A percentile compares a stretch with the other conserved stretches of the same genome.
Conservation (phyloP, 768 basidiomycete genomes). For the Cystobasidium tubakii region DNA sequence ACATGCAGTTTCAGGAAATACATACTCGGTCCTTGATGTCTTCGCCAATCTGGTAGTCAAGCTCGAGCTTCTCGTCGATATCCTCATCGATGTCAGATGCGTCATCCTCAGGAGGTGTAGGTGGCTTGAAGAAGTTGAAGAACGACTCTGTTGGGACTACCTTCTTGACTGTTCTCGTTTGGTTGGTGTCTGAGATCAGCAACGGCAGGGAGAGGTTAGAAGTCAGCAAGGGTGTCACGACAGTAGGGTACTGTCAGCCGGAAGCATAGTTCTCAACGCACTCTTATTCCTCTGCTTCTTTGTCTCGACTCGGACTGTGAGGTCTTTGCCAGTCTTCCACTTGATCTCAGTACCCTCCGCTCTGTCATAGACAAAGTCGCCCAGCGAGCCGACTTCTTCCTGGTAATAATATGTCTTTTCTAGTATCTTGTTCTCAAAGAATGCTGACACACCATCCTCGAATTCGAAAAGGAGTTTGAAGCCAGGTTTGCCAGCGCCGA, state of each 20-base stretch:
- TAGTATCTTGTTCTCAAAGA: slow-evolving; percentile 73
- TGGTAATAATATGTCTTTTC: slow-evolving; percentile 89
- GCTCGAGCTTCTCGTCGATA: slow-evolving; percentile 84
- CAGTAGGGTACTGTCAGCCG: not conserved
- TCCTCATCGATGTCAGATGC: slow-evolving; percentile 66
- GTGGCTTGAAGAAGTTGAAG: slow-evolving; percentile 96
- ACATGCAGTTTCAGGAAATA: not conserved
- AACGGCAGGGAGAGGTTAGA: slow-evolving; percentile 52
- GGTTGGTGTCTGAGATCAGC: slow-evolving; percentile 60
- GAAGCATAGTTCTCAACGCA: slow-evolving; percentile 50
- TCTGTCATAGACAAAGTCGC: slow-evolving; percentile 93
- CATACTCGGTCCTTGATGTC: slow-evolving; percentile 39
- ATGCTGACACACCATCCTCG: slow-evolving; percentile 61
- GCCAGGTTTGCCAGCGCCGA: slow-evolving; percentile 67
- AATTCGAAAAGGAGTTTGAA: slow-evolving; percentile 87
- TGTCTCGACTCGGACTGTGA: slow-evolving; percentile 95
- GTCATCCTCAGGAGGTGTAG: slow-evolving; percentile 65
- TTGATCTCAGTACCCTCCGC: slow-evolving; percentile 85
- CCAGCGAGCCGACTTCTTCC: slow-evolving; percentile 52
- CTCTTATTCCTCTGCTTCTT: slow-evolving; percentile 99
- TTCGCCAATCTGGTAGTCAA: slow-evolving; percentile 78
- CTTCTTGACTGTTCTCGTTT: slow-evolving; percentile 59
- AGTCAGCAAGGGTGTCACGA: not conserved
- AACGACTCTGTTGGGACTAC: slow-evolving; percentile 86
- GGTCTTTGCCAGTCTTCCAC: slow-evolving; percentile 97